A percentile compares a stretch with the other conserved stretches of the same genome.
These are phyloP conservation scores for Mycena haematopus DNA, from an alignment of 768 basidiomycete genomes.

Conservation along the genomic window DNA sequence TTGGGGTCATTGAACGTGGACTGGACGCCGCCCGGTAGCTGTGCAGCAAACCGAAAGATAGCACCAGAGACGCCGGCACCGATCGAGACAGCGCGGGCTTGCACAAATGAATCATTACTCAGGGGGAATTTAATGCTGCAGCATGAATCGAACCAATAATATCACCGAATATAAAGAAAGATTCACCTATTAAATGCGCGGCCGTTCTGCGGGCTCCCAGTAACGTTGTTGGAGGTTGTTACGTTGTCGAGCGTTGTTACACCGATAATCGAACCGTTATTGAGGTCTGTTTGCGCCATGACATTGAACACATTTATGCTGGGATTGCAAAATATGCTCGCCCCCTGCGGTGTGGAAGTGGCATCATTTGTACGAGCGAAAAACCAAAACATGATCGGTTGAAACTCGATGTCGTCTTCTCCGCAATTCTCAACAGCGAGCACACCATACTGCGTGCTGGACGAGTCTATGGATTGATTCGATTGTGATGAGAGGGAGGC, in stretches of 20 bases:
- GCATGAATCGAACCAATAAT: background rate
- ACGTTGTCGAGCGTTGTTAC: constrained; percentile 42
- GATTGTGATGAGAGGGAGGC: background rate
- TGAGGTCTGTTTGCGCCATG: constrained; percentile 49
- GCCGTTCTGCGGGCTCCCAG: constrained; percentile 51
- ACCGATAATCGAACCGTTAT: constrained; percentile 46
- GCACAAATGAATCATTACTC: constrained; percentile 50
- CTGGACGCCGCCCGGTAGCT: constrained; percentile 47
- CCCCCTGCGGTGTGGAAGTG: constrained; percentile 42
- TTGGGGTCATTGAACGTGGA: constrained; percentile 53
- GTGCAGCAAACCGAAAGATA: constrained; percentile 59
- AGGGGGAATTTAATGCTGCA: constrained; percentile 22
- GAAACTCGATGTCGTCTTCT: constrained; percentile 40
- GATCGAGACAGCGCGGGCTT: constrained; percentile 56
- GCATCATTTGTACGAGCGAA: constrained; percentile 43
- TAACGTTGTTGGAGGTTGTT: constrained; percentile 55
- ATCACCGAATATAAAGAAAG: background rate
- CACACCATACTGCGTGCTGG: constrained; percentile 55
- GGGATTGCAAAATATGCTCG: constrained; percentile 65
- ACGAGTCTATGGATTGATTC: constrained; percentile 3
- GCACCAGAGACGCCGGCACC: constrained; percentile 62
- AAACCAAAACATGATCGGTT: constrained; percentile 75
- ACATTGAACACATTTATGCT: constrained; percentile 52
- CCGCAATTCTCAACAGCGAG: constrained; percentile 42
- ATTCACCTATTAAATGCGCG: constrained; percentile 65